These are phyloP conservation scores for Kurtzmaniella fragi DNA, from an alignment of 805 yeast genomes.

Conservation along the genomic window DNA sequence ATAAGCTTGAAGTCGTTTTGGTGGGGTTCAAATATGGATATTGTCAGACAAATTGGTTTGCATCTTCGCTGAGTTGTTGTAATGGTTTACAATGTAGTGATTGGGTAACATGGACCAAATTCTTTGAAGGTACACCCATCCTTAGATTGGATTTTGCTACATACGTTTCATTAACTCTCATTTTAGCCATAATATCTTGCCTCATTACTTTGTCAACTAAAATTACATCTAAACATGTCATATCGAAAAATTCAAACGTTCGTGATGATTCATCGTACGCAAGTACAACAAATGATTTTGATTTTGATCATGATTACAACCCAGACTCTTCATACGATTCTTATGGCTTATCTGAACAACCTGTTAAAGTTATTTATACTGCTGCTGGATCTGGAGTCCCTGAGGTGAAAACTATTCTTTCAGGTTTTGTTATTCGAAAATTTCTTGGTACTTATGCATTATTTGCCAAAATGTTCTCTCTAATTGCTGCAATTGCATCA, in stretches of 20 bases:
- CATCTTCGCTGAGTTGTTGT: conserved; percentile 42
- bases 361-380: conserved; percentile 34
- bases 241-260: not conserved
- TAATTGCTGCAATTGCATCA: conserved; percentile 50
- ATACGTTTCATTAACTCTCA: conserved; percentile 32
- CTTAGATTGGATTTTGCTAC: conserved; percentile 26
- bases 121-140: conserved; percentile 11
- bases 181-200: conserved; percentile 42
- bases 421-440: conserved; percentile 52
- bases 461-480: conserved; percentile 42
- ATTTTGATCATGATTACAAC: not conserved
- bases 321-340: not conserved
- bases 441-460: conserved; percentile 50
- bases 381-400: conserved; percentile 61
- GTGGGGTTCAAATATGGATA: conserved; percentile 51
- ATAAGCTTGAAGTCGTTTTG: conserved; percentile 40
- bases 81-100: conserved; percentile 20
- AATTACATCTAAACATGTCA: conserved; percentile 23
- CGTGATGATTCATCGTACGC: too few relatives aligned
- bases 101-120: conserved; percentile 44
- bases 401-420: conserved; percentile 54
- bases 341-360: not conserved
- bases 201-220: conserved; percentile 43
- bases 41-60: conserved; percentile 42
- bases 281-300: too few relatives aligned